Conservation (phyloP, 352 stramenopile species). For the Achlya hypogyna region DNA sequence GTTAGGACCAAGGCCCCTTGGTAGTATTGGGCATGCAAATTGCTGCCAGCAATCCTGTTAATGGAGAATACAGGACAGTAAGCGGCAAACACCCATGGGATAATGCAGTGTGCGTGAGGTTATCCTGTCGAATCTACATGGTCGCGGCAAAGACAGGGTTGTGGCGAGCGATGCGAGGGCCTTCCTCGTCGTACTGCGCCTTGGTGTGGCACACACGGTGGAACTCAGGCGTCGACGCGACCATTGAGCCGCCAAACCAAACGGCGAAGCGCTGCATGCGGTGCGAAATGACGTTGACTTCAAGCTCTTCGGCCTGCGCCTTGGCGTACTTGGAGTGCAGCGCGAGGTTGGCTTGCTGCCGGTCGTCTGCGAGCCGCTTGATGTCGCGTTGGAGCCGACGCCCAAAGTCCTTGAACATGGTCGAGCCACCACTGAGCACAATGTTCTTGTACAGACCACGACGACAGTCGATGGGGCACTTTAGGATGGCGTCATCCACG, state of each 20-base stretch:
- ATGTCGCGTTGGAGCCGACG: slow-evolving; percentile 90
- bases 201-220: slow-evolving; percentile 94
- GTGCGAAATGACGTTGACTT: slow-evolving; percentile 94
- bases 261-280: slow-evolving; percentile 91
- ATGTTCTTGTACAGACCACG: slow-evolving; percentile 95
- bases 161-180: slow-evolving; percentile 89
- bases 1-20: not conserved
- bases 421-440: slow-evolving; percentile 90
- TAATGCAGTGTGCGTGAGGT: not conserved
- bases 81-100: not conserved
- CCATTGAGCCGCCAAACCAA: slow-evolving; percentile 92
- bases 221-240: slow-evolving; percentile 91
- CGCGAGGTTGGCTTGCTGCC: slow-evolving; percentile 83
- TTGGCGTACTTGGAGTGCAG: slow-evolving; percentile 56
- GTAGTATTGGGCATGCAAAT: not conserved
- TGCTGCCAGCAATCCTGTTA: not conserved
- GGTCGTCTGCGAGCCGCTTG: slow-evolving; percentile 86
- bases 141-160: slow-evolving; percentile 92
- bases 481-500: slow-evolving; percentile 92
- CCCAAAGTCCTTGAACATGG: slow-evolving; percentile 97
- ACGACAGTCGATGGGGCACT: slow-evolving; percentile 92
- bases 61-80: not conserved
- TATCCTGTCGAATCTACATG: slow-evolving; percentile 52
- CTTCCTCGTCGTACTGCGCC: slow-evolving; percentile 94
- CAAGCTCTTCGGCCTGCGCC: slow-evolving; percentile 59